Percentiles rank a stretch among this genome's conserved stretches.
Evolutionary conservation across 23 red algal species (phyloP).

Genomic region (Gracilariopsis chorda): DNA sequence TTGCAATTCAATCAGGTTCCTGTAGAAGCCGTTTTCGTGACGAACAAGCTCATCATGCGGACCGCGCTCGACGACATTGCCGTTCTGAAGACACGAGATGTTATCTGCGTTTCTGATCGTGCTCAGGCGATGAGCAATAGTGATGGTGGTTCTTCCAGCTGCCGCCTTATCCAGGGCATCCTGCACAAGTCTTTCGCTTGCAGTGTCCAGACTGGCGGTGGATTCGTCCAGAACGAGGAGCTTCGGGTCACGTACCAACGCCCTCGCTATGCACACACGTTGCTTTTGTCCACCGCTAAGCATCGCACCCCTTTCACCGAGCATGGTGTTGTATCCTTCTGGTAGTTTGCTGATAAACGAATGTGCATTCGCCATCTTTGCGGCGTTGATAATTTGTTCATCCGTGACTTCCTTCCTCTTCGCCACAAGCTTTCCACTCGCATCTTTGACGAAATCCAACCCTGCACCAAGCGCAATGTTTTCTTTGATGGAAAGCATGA

Average conservation of each 20-base stretch:
- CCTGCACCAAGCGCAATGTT: conserved; percentile 89
- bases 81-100: conserved; percentile 58
- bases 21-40: conserved; percentile 61
- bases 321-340: conserved; percentile 85
- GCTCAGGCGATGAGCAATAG: conserved; percentile 90
- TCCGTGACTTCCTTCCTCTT: conserved; percentile 33
- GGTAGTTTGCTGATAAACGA: conserved; percentile 84
- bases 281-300: conserved; percentile 95
- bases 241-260: conserved; percentile 82
- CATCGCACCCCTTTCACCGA: conserved; percentile 90
- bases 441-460: conserved; percentile 33
- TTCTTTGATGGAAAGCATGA: conserved; percentile 89
- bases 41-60: conserved; percentile 76
- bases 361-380: conserved; percentile 86
- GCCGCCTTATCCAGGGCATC: conserved; percentile 72
- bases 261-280: conserved; percentile 90
- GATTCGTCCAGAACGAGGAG: conserved; percentile 89
- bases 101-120: conserved; percentile 83
- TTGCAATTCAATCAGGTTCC: conserved; percentile 52
- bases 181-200: conserved; percentile 87
- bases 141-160: conserved; percentile 75
- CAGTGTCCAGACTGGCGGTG: conserved; percentile 78
- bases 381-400: conserved; percentile 79
- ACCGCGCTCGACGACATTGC: conserved; percentile 73
- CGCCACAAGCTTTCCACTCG: conserved; percentile 2